Percentiles rank a stretch among this genome's conserved stretches.
These are phyloP conservation scores for Blastobotrys capitulatus DNA, from an alignment of 1,139 yeast species.

Conservation along the genomic window DNA sequence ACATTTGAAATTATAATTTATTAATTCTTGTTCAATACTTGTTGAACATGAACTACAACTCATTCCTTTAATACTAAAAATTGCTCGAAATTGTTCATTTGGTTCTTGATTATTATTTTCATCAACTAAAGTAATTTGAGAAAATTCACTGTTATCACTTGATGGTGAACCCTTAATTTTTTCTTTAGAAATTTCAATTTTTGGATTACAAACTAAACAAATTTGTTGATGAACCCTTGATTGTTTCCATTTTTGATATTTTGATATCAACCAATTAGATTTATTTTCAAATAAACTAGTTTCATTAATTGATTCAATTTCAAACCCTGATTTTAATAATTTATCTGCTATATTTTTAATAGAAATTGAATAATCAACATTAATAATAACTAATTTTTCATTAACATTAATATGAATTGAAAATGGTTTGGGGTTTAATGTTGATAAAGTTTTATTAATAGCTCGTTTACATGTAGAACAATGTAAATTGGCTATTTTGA, in stretches of 20 bases:
- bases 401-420: conserved; percentile 29
- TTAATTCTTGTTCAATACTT: conserved; percentile 40
- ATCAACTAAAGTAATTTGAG: conserved; percentile 4
- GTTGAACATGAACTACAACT: conserved; percentile 57
- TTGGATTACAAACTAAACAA: conserved; percentile 17
- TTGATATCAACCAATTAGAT: conserved; percentile 13
- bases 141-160: conserved; percentile 10
- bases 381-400: conserved; percentile 28
- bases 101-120: background rate
- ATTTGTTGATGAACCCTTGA: conserved; percentile 14
- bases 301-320: conserved; percentile 23
- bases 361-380: conserved; percentile 15
- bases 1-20: conserved; percentile 33
- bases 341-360: conserved; percentile 18
- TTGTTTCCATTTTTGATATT: conserved; percentile 10
- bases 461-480: conserved; percentile 46
- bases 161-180: too few species aligned
- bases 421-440: conserved; percentile 10
- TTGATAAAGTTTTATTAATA: conserved; percentile 30
- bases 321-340: conserved; percentile 30
- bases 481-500: conserved; percentile 43
- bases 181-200: background rate
- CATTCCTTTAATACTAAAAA: conserved; percentile 58
- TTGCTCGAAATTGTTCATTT: conserved; percentile 45
- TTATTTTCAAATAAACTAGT: background rate